phyloP scores from a whole-genome alignment of 2,329 filamentous ascomycete species.

The Ascochyta pisi region DNA sequence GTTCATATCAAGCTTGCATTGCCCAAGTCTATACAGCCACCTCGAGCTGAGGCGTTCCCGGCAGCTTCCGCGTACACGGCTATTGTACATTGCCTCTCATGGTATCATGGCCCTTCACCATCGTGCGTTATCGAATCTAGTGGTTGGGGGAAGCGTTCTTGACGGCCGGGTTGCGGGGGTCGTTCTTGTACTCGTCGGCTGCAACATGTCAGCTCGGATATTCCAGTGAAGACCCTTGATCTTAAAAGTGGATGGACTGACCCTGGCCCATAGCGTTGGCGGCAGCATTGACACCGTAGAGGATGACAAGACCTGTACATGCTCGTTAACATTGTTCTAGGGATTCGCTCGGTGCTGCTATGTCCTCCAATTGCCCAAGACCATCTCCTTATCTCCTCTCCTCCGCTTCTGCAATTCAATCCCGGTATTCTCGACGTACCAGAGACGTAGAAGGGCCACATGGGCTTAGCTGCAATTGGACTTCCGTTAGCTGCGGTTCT shows the following conservation, averaged over 20 bases:
- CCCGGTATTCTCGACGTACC: conserved; percentile 69
- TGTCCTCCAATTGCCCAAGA: conserved; percentile 17
- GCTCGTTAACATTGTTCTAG: conserved; percentile 26
- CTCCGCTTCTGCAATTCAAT: background rate
- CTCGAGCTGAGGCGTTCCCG: conserved; percentile 22
- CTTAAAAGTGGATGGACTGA: conserved; percentile 58
- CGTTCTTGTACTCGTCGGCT: conserved; percentile 97
- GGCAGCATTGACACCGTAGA: conserved; percentile 89
- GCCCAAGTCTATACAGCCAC: conserved; percentile 45
- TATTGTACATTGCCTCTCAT: conserved; percentile 47
- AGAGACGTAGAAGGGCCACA: conserved; percentile 92
- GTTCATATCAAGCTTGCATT: conserved; percentile 27
- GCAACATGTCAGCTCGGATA: conserved; percentile 26
- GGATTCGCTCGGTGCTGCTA: background rate
- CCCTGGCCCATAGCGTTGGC: conserved; percentile 79
- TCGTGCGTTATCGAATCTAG: conserved; percentile 31
- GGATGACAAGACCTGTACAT: conserved; percentile 75
- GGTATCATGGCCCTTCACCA: conserved; percentile 23
- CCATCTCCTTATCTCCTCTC: conserved; percentile 5
- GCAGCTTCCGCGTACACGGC: conserved; percentile 31
- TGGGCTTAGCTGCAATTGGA: conserved; percentile 74
- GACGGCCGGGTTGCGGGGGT: conserved; percentile 78
- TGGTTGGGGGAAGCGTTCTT: conserved; percentile 45
- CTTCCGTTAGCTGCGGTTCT: conserved; percentile 39
- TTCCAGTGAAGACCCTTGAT: background rate